A percentile compares a stretch with the other conserved stretches of the same genome.
Evolutionary conservation across 176 grass and related monocot species (phyloP).

Genomic region (Metroxylon sagu): DNA sequence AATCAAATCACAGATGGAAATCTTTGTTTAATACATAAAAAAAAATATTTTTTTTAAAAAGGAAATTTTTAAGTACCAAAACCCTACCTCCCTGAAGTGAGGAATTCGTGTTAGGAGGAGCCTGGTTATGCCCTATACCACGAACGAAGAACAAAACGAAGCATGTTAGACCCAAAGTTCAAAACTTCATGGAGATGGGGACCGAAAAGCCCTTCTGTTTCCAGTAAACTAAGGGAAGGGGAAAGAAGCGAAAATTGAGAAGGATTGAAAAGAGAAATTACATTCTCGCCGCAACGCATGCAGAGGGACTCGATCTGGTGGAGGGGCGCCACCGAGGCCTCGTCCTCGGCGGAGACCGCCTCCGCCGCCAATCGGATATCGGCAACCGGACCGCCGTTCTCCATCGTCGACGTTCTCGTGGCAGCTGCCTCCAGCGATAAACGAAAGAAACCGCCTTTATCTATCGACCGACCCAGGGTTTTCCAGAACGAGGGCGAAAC

Average conservation of each 20-base stretch:
- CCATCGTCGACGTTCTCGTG: slow-evolving; percentile 25
- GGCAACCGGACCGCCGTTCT: slow-evolving; percentile 35
- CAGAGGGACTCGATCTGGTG: slow-evolving; percentile 89
- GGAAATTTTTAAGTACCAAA: neutral
- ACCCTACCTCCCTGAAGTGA: slow-evolving; percentile 76
- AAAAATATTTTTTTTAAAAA: too few species aligned
- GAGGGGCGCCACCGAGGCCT: slow-evolving; percentile 41
- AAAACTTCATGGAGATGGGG: too few species aligned
- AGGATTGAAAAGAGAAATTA: slow-evolving; percentile 21
- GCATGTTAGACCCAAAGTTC: neutral
- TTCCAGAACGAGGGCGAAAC: too few species aligned
- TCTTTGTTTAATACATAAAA: too few species aligned
- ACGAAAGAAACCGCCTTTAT: too few species aligned
- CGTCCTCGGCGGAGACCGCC: slow-evolving; percentile 26
- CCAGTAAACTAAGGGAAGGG: too few species aligned
- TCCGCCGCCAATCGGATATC: slow-evolving; percentile 70
- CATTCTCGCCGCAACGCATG: slow-evolving; percentile 88
- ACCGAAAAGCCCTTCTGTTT: too few species aligned
- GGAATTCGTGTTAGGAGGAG: slow-evolving; percentile 71
- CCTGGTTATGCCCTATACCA: slow-evolving; percentile 58
- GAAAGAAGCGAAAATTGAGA: neutral
- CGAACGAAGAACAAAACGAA: neutral
- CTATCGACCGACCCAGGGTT: too few species aligned
- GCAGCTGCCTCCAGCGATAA: too few species aligned
- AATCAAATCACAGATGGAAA: slow-evolving; percentile 1